Percentiles rank a stretch among this genome's conserved stretches.
phyloP scores from a whole-genome alignment of 2,329 filamentous ascomycete genomes.

The Verruconis gallopava region DNA sequence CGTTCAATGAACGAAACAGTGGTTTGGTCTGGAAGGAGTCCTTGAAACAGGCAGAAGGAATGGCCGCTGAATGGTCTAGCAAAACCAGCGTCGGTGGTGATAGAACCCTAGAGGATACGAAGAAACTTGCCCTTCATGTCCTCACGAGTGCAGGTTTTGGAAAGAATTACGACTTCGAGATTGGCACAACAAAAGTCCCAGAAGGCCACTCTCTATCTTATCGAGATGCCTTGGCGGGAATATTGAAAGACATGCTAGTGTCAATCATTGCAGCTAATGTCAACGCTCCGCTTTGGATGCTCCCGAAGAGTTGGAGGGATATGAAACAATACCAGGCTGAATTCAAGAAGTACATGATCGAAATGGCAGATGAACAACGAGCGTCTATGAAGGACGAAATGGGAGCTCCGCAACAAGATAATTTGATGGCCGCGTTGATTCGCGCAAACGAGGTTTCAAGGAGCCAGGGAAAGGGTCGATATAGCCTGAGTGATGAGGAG shows the following conservation, averaged over 20 bases:
- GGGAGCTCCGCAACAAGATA: slow-evolving; percentile 2
- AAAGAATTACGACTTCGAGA: neutral
- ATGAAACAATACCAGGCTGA: slow-evolving; percentile 4
- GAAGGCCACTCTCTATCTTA: slow-evolving; percentile 3
- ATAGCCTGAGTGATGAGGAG: slow-evolving; percentile 3
- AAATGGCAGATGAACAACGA: slow-evolving; percentile 6
- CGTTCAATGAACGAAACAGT: slow-evolving; percentile 7
- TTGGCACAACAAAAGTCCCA: neutral
- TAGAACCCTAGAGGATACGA: neutral
- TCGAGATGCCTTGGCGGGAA: neutral
- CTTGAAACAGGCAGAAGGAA: slow-evolving; percentile 1
- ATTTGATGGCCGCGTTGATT: slow-evolving; percentile 6
- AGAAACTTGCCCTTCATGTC: slow-evolving; percentile 6
- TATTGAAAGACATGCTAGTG: slow-evolving; percentile 4
- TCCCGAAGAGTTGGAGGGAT: neutral
- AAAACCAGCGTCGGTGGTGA: neutral
- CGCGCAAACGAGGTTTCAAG: slow-evolving; percentile 1
- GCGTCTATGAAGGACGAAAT: neutral
- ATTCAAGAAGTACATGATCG: slow-evolving; percentile 6
- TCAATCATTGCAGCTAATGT: slow-evolving; percentile 4
- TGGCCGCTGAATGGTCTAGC: neutral
- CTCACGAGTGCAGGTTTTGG: slow-evolving; percentile 5
- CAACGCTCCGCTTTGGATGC: slow-evolving; percentile 1
- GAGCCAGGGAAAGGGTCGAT: slow-evolving; percentile 1
- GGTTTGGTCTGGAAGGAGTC: slow-evolving; percentile 3